These are phyloP conservation scores for Hypsizygus marmoreus DNA, from an alignment of 768 basidiomycete species.

Conservation along the genomic window DNA sequence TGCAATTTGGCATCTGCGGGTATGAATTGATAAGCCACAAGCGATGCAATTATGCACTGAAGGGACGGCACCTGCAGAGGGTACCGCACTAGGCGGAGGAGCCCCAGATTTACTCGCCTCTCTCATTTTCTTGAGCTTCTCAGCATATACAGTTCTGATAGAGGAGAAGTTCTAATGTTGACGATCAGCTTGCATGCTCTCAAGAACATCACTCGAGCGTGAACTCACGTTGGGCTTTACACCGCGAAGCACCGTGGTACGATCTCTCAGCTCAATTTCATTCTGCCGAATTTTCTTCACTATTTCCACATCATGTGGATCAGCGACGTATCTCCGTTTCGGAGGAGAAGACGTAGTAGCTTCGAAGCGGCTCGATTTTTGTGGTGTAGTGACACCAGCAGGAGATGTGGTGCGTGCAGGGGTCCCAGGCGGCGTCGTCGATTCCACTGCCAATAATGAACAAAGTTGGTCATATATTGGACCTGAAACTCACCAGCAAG, in stretches of 20 bases:
- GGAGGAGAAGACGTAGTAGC: conserved; percentile 46
- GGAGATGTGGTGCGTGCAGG: conserved; percentile 33
- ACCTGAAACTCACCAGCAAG: conserved; percentile 38
- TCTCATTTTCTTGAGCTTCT: conserved; percentile 78
- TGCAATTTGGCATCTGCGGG: conserved; percentile 56
- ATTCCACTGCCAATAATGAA: conserved; percentile 36
- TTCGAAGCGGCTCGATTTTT: conserved; percentile 27
- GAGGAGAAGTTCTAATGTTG: conserved; percentile 77
- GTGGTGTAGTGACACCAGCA: conserved; percentile 27
- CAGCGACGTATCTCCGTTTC: conserved; percentile 80
- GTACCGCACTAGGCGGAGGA: conserved; percentile 34
- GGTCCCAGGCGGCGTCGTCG: conserved; percentile 51
- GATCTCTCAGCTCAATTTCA: conserved; percentile 80
- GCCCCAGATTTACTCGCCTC: conserved; percentile 61
- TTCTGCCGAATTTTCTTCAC: conserved; percentile 82
- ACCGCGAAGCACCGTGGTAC: conserved; percentile 82
- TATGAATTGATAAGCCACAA: not conserved
- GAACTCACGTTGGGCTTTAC: conserved; percentile 76
- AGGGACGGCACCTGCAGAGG: conserved; percentile 39
- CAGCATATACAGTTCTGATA: conserved; percentile 63
- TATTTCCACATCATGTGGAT: conserved; percentile 75
- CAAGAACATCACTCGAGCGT: not conserved
- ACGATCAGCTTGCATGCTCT: not conserved
- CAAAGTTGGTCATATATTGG: not conserved
- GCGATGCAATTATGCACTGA: too few species aligned